Percentiles rank a stretch among this genome's conserved stretches.
Evolutionary conservation across 495 filamentous ascomycete species (phyloP).

Genomic region (Aspergillus kassunensis): DNA sequence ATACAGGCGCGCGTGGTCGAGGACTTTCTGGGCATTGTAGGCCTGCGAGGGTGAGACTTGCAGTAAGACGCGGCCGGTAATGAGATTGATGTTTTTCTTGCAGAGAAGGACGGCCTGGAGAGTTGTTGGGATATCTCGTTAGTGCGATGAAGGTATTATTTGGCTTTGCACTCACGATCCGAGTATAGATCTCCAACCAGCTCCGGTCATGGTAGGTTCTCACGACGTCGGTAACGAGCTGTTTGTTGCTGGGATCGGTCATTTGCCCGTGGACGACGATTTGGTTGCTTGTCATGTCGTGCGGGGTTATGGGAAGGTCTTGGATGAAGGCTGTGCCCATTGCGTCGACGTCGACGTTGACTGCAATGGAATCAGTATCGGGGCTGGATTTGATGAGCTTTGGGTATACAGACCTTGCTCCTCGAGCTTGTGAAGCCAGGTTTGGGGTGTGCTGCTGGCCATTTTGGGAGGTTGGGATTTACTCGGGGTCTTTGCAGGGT

Average conservation of each 20-base stretch:
- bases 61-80: slow-evolving; percentile 36
- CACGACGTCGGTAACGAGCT: slow-evolving; percentile 29
- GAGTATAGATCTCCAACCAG: slow-evolving; percentile 39
- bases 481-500: neutral
- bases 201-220: slow-evolving; percentile 37
- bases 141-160: neutral
- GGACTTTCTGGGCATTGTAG: slow-evolving; percentile 28
- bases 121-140: no score
- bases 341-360: slow-evolving; percentile 42
- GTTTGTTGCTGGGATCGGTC: slow-evolving; percentile 28
- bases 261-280: slow-evolving; percentile 37
- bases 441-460: neutral
- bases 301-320: slow-evolving; percentile 28
- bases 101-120: slow-evolving; percentile 34
- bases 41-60: slow-evolving; percentile 36
- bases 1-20: slow-evolving; percentile 37
- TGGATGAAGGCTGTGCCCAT: slow-evolving; percentile 38
- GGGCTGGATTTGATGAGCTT: neutral
- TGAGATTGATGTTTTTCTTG: slow-evolving; percentile 37
- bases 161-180: slow-evolving; percentile 21
- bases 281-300: slow-evolving; percentile 46
- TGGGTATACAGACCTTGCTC: slow-evolving; percentile 2
- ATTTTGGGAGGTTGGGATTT: neutral
- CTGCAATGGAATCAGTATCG: slow-evolving; percentile 14
- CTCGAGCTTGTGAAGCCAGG: slow-evolving; percentile 11